Conservation (phyloP, 2,329 filamentous ascomycete species). For the Mycogone perniciosa region DNA sequence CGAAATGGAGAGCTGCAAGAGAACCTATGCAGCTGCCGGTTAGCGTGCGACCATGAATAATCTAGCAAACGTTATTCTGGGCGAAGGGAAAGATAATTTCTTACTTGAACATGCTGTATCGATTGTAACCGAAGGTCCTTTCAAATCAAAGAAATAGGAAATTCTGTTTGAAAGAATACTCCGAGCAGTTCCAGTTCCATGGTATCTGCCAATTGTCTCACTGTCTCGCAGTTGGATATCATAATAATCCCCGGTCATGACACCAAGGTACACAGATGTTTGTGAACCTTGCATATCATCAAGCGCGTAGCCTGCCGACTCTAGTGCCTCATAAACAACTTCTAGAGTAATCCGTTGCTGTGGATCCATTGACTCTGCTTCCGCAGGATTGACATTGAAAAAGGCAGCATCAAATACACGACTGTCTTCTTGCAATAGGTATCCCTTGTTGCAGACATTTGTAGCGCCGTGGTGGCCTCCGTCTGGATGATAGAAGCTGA, state of each 20-base stretch:
- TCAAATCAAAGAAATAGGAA: slow-evolving; percentile 42
- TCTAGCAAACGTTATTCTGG: too few relatives aligned
- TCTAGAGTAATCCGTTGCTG: slow-evolving; percentile 27
- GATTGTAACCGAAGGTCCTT: slow-evolving; percentile 40
- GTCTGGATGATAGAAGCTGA: too few relatives aligned
- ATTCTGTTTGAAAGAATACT: slow-evolving; percentile 37
- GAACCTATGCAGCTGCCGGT: too few relatives aligned
- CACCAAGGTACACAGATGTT: slow-evolving; percentile 29
- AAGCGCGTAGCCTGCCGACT: slow-evolving; percentile 33
- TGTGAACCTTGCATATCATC: slow-evolving; percentile 26
- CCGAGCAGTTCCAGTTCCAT: slow-evolving; percentile 35
- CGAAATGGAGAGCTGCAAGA: slow-evolving; percentile 38
- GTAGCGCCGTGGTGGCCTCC: too few relatives aligned
- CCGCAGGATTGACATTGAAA: too few relatives aligned
- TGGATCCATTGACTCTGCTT: slow-evolving; percentile 12
- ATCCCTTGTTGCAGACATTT: too few relatives aligned
- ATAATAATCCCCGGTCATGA: slow-evolving; percentile 15
- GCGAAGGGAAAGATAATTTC: too few relatives aligned
- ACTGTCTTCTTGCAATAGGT: too few relatives aligned
- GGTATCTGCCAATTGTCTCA: slow-evolving; percentile 17
- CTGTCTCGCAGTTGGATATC: too few relatives aligned
- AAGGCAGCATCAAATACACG: too few relatives aligned
- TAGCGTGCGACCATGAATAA: too few relatives aligned
- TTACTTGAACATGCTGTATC: slow-evolving; percentile 46
- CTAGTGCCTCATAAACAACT: slow-evolving; percentile 34